A percentile compares a stretch with the other conserved stretches of the same genome.
Evolutionary conservation across 768 basidiomycete genomes (phyloP).

Genomic region (Termitomyces sp.): DNA sequence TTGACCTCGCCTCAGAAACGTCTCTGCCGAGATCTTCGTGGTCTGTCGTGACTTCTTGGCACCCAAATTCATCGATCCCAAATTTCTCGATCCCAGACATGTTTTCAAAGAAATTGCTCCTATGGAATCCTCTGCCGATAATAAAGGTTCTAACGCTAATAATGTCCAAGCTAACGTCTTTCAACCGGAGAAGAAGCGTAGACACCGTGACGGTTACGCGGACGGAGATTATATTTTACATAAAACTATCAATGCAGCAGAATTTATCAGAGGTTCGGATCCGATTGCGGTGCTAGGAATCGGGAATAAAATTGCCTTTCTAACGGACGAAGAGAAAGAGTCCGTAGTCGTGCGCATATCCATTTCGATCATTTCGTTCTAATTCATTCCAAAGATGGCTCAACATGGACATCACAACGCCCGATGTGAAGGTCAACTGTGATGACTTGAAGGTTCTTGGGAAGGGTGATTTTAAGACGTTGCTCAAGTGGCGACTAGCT

Average conservation of each 20-base stretch:
- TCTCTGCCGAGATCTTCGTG: slow-evolving; percentile 99
- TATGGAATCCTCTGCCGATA: slow-evolving; percentile 30
- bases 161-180: slow-evolving; percentile 89
- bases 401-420: slow-evolving; percentile 60
- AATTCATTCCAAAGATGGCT: slow-evolving; percentile 54
- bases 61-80: slow-evolving; percentile 93
- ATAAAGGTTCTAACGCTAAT: slow-evolving; percentile 51
- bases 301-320: slow-evolving; percentile 72
- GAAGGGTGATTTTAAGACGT: slow-evolving; percentile 92
- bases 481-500: slow-evolving; percentile 87
- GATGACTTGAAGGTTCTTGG: slow-evolving; percentile 95
- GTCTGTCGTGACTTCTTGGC: slow-evolving; percentile 94
- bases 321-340: slow-evolving; percentile 81
- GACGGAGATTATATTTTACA: slow-evolving; percentile 93
- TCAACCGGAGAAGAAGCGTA: slow-evolving; percentile 93
- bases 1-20: slow-evolving; percentile 58
- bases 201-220: slow-evolving; percentile 90
- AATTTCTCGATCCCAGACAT: slow-evolving; percentile 95
- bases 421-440: slow-evolving; percentile 77
- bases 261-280: slow-evolving; percentile 67
- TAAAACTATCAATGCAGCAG: slow-evolving; percentile 59
- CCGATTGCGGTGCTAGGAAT: slow-evolving; percentile 76
- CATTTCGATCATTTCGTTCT: slow-evolving; percentile 1
- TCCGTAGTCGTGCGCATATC: slow-evolving; percentile 24
- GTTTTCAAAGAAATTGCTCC: slow-evolving; percentile 90